Percentiles rank a stretch among this genome's conserved stretches.
Conservation (phyloP, 306 rosid genomes). For the Sechiopsis laciniata region DNA sequence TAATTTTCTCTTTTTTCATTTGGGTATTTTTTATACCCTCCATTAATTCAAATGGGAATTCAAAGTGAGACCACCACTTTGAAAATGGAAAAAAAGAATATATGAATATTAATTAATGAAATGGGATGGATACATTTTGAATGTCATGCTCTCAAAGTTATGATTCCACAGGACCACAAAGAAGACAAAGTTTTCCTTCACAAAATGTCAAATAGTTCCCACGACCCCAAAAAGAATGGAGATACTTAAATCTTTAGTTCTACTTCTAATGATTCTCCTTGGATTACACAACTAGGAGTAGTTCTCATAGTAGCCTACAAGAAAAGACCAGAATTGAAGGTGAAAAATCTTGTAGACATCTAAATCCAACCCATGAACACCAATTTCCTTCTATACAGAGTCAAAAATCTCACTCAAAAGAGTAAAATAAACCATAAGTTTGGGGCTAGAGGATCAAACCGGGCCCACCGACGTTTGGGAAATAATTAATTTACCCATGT, state of each 20-base stretch:
- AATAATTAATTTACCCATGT: no score
- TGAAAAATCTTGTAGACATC: constrained; percentile 15
- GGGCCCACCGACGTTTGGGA: no score
- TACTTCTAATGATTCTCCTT: constrained; percentile 19
- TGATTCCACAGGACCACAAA: constrained; percentile 25
- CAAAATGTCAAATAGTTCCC: constrained; percentile 20
- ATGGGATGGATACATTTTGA: constrained; percentile 12
- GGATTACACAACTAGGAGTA: constrained; percentile 13
- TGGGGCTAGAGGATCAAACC: no score
- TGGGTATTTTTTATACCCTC: constrained; percentile 13
- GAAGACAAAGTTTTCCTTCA: constrained; percentile 14
- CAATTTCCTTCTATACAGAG: neutral
- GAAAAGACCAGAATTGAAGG: constrained; percentile 16
- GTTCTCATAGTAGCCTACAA: constrained; percentile 19
- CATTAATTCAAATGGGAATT: constrained; percentile 17
- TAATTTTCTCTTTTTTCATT: constrained; percentile 13
- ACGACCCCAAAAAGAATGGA: constrained; percentile 9
- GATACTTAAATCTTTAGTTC: constrained; percentile 11
- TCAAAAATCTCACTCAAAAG: neutral
- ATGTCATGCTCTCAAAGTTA: constrained; percentile 25
- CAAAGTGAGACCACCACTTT: constrained; percentile 22
- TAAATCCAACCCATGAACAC: constrained; percentile 2
- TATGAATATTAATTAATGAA: constrained; percentile 20
- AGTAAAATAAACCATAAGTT: neutral
- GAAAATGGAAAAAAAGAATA: constrained; percentile 3